phyloP scores from a whole-genome alignment of 208 protist genomes.

The Trypanosoma vivax region DNA sequence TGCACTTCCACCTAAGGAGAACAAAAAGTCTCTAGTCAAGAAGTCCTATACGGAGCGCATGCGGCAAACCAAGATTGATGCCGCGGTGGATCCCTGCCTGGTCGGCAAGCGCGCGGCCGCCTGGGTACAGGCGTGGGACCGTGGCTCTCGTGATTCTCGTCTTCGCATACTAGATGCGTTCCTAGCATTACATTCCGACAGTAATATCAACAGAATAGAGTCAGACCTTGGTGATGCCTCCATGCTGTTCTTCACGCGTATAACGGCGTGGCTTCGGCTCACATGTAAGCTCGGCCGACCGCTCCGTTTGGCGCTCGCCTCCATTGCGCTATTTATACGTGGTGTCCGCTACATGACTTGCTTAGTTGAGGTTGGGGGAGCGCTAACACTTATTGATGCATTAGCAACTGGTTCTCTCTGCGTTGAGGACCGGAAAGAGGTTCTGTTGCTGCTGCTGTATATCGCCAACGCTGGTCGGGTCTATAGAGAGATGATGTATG shows the following conservation, averaged over 20 bases:
- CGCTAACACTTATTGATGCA: conserved; percentile 49
- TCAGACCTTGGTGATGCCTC: conserved; percentile 65
- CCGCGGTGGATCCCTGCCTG: conserved; percentile 22
- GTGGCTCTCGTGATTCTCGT: conserved; percentile 26
- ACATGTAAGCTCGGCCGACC: conserved; percentile 37
- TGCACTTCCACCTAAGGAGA: not conserved
- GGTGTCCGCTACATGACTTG: conserved; percentile 68
- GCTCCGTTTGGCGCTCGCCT: conserved; percentile 44
- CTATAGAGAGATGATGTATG: conserved; percentile 85
- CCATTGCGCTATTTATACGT: conserved; percentile 70
- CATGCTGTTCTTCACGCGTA: conserved; percentile 70
- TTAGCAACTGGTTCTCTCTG: conserved; percentile 13
- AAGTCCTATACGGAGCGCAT: not conserved
- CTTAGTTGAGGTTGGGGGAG: conserved; percentile 66
- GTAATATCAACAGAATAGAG: conserved; percentile 57
- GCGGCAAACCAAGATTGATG: conserved; percentile 5
- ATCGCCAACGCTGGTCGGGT: conserved; percentile 78
- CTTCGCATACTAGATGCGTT: conserved; percentile 65
- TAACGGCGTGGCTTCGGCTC: conserved; percentile 79
- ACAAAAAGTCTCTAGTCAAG: not conserved
- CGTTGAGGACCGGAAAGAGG: conserved; percentile 39
- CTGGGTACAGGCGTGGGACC: conserved; percentile 73
- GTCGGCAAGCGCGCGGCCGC: conserved; percentile 44
- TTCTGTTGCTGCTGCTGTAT: conserved; percentile 63
- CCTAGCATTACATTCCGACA: conserved; percentile 46